phyloP scores from a whole-genome alignment of 2,329 filamentous ascomycete species.

The Aspergillus brunneoviolaceus region DNA sequence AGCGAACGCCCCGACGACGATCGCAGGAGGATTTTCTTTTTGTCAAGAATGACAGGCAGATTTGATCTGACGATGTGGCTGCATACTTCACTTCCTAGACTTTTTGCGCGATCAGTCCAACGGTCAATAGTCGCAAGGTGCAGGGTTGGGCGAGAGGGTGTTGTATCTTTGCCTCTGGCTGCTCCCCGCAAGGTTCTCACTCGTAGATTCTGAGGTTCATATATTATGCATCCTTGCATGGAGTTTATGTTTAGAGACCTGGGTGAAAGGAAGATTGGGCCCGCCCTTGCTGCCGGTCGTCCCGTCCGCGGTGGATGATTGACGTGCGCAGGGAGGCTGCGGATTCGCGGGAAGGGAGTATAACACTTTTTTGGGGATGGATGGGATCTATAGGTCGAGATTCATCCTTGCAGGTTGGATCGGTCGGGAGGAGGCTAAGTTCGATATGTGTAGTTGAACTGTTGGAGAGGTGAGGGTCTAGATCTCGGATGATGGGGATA shows the following conservation, averaged over 20 bases:
- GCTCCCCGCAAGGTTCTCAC: neutral
- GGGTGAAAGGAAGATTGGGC: neutral
- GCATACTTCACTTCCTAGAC: neutral
- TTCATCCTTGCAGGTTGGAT: neutral
- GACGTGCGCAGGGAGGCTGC: neutral
- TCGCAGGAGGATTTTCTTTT: neutral
- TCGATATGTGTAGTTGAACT: too few relatives aligned
- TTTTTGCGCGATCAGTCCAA: neutral
- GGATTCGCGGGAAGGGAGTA: neutral
- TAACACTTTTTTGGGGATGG: neutral
- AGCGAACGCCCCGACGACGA: neutral
- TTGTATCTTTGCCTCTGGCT: too few relatives aligned
- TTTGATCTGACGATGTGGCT: neutral
- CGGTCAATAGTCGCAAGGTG: neutral
- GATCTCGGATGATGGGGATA: too few relatives aligned
- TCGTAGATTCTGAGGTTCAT: neutral
- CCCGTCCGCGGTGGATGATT: neutral
- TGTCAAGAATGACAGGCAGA: neutral
- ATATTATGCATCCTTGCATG: neutral
- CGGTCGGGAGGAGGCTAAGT: neutral
- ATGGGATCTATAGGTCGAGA: neutral
- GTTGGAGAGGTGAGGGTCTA: too few relatives aligned
- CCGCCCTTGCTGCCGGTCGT: neutral
- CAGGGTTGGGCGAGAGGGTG: neutral
- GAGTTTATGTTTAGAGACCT: neutral